Conservation (phyloP, 768 basidiomycete species). For the Termitomyces sp. region DNA sequence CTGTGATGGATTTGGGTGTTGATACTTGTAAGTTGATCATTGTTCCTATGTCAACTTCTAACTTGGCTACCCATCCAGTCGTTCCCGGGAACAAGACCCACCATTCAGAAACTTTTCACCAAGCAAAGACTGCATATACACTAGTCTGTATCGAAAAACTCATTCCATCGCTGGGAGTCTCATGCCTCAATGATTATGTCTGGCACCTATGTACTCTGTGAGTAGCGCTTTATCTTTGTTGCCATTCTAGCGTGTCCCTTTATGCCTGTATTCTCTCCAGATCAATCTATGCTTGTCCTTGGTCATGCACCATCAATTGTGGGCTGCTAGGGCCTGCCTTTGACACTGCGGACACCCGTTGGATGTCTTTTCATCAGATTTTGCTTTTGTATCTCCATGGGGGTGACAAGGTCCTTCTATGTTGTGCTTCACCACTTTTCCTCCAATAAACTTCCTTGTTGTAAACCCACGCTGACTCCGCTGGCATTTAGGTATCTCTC, state of each 20-base stretch:
- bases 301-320: not conserved
- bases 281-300: not conserved
- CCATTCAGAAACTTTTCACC: conserved; percentile 9
- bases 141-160: conserved; percentile 79
- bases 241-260: not conserved
- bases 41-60: not conserved
- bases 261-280: not conserved
- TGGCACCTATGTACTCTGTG: conserved; percentile 66
- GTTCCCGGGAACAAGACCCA: not conserved
- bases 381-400: not conserved
- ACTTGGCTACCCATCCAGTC: conserved; percentile 4
- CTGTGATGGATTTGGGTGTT: conserved; percentile 10
- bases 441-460: not conserved
- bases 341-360: not conserved
- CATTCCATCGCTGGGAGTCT: conserved; percentile 52
- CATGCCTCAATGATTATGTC: conserved; percentile 50
- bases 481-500: conserved; percentile 49
- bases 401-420: not conserved
- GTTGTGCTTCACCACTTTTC: not conserved
- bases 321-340: not conserved
- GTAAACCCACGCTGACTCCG: conserved; percentile 14
- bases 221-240: conserved; percentile 22
- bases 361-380: no score
- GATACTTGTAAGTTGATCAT: conserved; percentile 9
- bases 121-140: conserved; percentile 55